Evolutionary conservation across 495 filamentous ascomycete genomes (phyloP), one percentile per base, ranked within the genome.

Genomic region (Aspergillus wentii): DNA sequence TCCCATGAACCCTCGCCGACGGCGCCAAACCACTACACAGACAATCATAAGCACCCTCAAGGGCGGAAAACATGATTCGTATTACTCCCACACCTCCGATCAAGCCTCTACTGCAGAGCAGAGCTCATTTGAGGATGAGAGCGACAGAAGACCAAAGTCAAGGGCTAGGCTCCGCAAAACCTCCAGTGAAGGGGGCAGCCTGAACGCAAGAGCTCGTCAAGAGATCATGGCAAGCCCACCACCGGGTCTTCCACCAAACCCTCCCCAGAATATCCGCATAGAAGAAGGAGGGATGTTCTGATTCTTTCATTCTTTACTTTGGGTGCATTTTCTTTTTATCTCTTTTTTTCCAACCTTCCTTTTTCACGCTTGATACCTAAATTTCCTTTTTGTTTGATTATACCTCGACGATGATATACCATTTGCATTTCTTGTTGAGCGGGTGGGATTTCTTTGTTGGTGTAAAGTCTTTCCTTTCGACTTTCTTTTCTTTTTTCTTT

Each of bases 1-100:
- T 18, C 79, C 80, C 3, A 83, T 85, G 64, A 84, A 86, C 56
- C 83, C 83, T 5, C 75, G 78, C 14, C 73, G 82, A 17, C 75
- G 79, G 14, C 78, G 82, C 20, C 69, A 64, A 31, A 75, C 75
- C 0, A 71, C 70, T 6, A 64, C 71, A 0, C 68, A 73, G 30
- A 69, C 69, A 4, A 71, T 77, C 14, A 54, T 79, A 5, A 72
- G 75, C 7, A 71, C 69, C 2, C 62, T 76, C 38, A 69, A 68
- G 43, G 52, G 54, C 30, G 61, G 66, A 51, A 52, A 46, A 49
- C 49, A 58, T 35, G 51, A 68, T 23, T 43, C 57, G 6, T 46
- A 48, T 15, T 54, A 56, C 3, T 40, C 45, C 1, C 29, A 56
- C 1, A 52, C 54, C 7, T 42, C 46, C 17, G 59, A 57, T 11